A percentile compares a stretch with the other conserved stretches of the same genome.
phyloP scores from a whole-genome alignment of 371 early-diverging fungal genomes.

The Zancudomyces culisetae region DNA sequence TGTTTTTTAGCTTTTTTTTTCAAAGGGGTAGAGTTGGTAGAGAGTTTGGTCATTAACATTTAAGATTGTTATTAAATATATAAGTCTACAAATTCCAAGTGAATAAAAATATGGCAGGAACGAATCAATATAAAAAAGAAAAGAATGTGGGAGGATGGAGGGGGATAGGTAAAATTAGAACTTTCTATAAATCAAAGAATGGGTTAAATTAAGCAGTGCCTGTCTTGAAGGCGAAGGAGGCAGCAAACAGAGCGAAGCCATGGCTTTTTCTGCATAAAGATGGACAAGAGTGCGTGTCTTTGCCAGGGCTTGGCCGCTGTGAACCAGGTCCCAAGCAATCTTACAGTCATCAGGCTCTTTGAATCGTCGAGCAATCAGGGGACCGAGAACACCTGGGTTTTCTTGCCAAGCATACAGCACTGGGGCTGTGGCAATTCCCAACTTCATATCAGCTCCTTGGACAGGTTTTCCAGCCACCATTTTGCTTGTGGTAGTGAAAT shows the following conservation, averaged over 20 bases:
- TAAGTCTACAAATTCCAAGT: too few relatives aligned
- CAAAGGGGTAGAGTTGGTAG: too few relatives aligned
- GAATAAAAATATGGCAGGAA: too few relatives aligned
- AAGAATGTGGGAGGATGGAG: too few relatives aligned
- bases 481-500: constrained; percentile 59
- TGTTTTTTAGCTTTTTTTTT: too few relatives aligned
- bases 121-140: too few relatives aligned
- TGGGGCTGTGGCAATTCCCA: constrained; percentile 83
- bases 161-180: too few relatives aligned
- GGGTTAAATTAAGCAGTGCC: constrained; percentile 22
- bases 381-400: constrained; percentile 63
- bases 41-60: too few relatives aligned
- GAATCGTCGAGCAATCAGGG: constrained; percentile 73
- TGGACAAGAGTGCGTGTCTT: constrained; percentile 27
- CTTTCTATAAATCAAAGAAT: constrained; percentile 7
- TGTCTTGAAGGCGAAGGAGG: constrained; percentile 47
- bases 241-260: constrained; percentile 31
- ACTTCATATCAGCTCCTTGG: constrained; percentile 65
- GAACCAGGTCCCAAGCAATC: constrained; percentile 42
- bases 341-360: constrained; percentile 38
- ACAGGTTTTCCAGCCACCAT: constrained; percentile 76
- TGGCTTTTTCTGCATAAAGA: constrained; percentile 27
- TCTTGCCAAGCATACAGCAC: constrained; percentile 82
- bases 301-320: constrained; percentile 43
- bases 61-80: too few relatives aligned